phyloP scores from a whole-genome alignment of 2,329 filamentous ascomycete species.

The Colletotrichum shisoi region DNA sequence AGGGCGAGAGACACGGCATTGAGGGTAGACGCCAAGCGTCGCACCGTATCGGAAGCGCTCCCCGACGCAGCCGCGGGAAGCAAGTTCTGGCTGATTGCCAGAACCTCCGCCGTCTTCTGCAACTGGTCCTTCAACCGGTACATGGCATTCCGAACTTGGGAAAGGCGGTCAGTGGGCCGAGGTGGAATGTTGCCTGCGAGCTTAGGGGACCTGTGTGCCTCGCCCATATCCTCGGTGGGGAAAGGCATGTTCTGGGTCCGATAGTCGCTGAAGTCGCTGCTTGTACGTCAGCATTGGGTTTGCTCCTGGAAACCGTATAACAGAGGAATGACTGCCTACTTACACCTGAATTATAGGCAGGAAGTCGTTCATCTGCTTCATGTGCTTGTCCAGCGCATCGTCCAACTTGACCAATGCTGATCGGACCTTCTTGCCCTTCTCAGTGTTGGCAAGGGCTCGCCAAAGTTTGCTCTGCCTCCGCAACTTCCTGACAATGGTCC shows the following conservation, averaged over 20 bases:
- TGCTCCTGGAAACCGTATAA: neutral
- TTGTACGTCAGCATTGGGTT: neutral
- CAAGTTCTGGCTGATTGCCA: constrained; percentile 25
- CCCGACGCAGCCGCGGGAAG: constrained; percentile 8
- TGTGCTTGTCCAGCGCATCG: constrained; percentile 30
- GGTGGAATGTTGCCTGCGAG: neutral
- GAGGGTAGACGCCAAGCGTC: constrained; percentile 39
- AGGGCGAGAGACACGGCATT: constrained; percentile 40
- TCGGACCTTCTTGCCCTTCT: constrained; percentile 9
- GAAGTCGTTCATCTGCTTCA: constrained; percentile 40
- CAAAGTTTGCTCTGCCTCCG: constrained; percentile 18
- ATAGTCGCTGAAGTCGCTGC: constrained; percentile 43
- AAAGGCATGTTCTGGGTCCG: constrained; percentile 22
- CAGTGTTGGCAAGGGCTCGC: neutral
- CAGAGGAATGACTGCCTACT: constrained; percentile 10
- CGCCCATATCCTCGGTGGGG: neutral
- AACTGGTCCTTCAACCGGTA: constrained; percentile 43
- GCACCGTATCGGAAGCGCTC: neutral
- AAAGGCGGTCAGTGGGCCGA: constrained; percentile 9
- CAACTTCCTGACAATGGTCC: constrained; percentile 38
- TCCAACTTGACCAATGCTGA: constrained; percentile 13
- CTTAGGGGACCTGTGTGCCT: neutral
- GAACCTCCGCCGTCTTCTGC: constrained; percentile 37
- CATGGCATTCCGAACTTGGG: constrained; percentile 41
- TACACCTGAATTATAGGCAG: constrained; percentile 41